Percentiles rank a stretch among this genome's conserved stretches.
phyloP scores from a whole-genome alignment of 202 grass and related monocot species.

The Bolboschoenoplectus hybrid region DNA sequence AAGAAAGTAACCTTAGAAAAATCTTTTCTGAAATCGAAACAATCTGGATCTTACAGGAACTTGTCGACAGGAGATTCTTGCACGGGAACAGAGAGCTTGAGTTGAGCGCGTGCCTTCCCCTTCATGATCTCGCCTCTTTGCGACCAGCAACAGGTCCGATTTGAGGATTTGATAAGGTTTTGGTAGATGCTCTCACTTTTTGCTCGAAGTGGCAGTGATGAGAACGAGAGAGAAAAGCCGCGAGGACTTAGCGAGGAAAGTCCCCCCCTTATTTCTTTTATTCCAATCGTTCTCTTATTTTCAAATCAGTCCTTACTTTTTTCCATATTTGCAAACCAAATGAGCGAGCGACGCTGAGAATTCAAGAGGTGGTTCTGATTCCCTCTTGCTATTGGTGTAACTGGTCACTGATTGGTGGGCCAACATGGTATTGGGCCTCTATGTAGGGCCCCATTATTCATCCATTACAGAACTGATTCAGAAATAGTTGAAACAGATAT shows the following conservation, averaged over 20 bases:
- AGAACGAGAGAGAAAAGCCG: neutral
- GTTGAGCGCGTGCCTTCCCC: conserved; percentile 61
- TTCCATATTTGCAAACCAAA: neutral
- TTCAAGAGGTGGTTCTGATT: neutral
- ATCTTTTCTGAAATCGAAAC: neutral
- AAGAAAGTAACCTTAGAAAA: neutral
- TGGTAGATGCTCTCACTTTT: neutral
- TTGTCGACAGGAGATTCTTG: conserved; percentile 79
- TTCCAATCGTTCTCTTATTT: conserved; percentile 15
- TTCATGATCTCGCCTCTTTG: conserved; percentile 53
- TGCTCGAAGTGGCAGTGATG: conserved; percentile 13
- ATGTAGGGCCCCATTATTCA: neutral
- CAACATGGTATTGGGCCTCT: neutral
- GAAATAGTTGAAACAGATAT: neutral
- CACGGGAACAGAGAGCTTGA: conserved; percentile 67
- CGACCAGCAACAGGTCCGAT: neutral
- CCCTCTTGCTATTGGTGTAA: neutral
- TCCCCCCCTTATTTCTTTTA: no score
- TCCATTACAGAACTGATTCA: neutral
- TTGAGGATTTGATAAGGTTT: conserved; percentile 4
- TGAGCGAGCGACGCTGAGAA: neutral
- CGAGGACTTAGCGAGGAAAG: conserved; percentile 26
- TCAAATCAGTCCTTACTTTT: conserved; percentile 7
- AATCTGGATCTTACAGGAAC: conserved; percentile 57
- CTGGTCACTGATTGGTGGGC: neutral